Conservation (phyloP, 805 yeast species). For the Candida broadrunensis region DNA sequence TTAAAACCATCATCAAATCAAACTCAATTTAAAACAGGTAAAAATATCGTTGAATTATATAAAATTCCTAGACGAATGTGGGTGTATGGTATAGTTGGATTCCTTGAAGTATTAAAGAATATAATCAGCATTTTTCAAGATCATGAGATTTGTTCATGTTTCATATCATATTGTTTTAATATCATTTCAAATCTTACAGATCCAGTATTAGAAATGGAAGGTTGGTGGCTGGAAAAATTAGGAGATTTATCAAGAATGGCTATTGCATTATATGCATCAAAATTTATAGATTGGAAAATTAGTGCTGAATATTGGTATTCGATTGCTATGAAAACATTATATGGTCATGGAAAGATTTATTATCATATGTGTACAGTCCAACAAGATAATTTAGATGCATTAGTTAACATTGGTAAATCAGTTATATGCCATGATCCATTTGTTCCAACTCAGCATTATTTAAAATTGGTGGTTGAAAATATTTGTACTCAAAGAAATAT, state of each 20-base stretch:
- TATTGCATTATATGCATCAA: slow-evolving; percentile 75
- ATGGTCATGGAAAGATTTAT: slow-evolving; percentile 82
- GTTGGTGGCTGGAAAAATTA: slow-evolving; percentile 81
- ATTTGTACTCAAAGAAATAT: slow-evolving; percentile 64
- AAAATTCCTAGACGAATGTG: slow-evolving; percentile 77
- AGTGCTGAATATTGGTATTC: slow-evolving; percentile 84
- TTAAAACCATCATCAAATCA: slow-evolving; percentile 55
- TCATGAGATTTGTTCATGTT: slow-evolving; percentile 75
- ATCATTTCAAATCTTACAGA: slow-evolving; percentile 54
- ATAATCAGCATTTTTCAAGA: slow-evolving; percentile 71
- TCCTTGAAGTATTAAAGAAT: slow-evolving; percentile 71
- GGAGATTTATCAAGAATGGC: slow-evolving; percentile 90
- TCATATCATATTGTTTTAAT: slow-evolving; percentile 69
- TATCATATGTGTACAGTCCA: slow-evolving; percentile 89
- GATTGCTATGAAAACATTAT: slow-evolving; percentile 66
- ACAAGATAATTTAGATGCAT: slow-evolving; percentile 70
- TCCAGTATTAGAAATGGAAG: slow-evolving; percentile 55
- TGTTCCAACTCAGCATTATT: slow-evolving; percentile 77
- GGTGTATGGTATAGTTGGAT: slow-evolving; percentile 85
- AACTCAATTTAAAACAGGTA: slow-evolving; percentile 64
- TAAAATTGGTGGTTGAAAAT: slow-evolving; percentile 74
- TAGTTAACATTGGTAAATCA: slow-evolving; percentile 75
- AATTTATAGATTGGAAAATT: slow-evolving; percentile 81
- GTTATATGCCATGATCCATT: slow-evolving; percentile 80
- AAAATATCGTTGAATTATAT: slow-evolving; percentile 71